Evolutionary conservation across 129 eudicot genomes (phyloP), one percentile per base, ranked within the genome.

Genomic region (Chrysanthemum lavandulifolium): DNA sequence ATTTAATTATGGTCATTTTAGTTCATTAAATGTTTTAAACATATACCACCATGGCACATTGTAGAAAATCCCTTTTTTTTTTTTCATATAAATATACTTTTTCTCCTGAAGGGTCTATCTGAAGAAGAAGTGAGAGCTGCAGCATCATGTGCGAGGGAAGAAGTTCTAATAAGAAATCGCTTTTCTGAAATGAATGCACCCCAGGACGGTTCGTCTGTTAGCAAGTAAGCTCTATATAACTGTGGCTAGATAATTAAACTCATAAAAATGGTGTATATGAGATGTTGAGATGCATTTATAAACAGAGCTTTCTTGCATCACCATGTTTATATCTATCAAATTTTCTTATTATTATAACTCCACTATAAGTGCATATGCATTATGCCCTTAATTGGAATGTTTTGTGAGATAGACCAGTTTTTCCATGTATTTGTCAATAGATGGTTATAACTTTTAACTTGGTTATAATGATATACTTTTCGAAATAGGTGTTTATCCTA

Each of bases 171-270:
- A 78, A 88, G 99, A 76, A 94, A 94, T 67, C 96, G 92, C 61
- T 94, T 94, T 81, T 87, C 93, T 77, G 99, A 94, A 86, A 94
- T 94, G 97, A 94, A 94, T 86, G 97, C 99, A 36, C 99, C 99
- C 47, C 82, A 74, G 79, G 99, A 94, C 50, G 74, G 90, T 70
- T 86, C 97, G 65, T 90, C 96, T 11, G 97, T 88, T 27, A 90
- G 86, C 91, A 94, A 94, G 99, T 94, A 88, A 81, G 89, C 64
- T 76, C 43, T 16, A 29, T 67, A 40, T 54, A 25, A 47, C 18
- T 13, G 3, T 61, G 29, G 31, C 16, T 5, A 61, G 16, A 10
- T 61, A 7, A 29, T 61, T 61, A 2, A 21, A 29, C 31, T 25
- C 31, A 61, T 61, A 3, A 27, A 9, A 13, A 13, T 53, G n/a